Base-by-base conservation (phyloP, 2,329 filamentous ascomycete genomes). In the Fusarium verticillioides region DNA sequence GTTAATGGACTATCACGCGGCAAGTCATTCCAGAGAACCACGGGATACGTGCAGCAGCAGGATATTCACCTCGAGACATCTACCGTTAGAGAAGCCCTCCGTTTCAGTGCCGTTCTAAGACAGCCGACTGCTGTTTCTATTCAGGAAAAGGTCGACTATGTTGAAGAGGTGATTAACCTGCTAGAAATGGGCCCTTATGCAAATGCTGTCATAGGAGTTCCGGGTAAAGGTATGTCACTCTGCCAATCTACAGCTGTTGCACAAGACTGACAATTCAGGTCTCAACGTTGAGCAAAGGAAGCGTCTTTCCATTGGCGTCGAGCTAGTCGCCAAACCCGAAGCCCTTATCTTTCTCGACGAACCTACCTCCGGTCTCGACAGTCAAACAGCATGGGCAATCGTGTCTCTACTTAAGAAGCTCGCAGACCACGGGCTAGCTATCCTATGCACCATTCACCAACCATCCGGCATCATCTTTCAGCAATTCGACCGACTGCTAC, bases 41-140 rank as follows among this genome's bases (percentile, higher is more conserved):
- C 93, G 0, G 94, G 94, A 37, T 96, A 96, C 75, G 94, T 94
- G 21, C 93, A 96, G 79, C 94, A 97, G 80, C 93, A 96, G 78
- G 94, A 97, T 87, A 86, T 97, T 8, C 94, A 97, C 80, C 85
- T 95, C 30, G 86, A 90, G 28, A 96, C 94, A 0, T 90, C 91
- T 0, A 97, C 94, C 0, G 94, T 97, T 23, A 90, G 94, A 66
- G 94, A 97, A 82, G 93, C 94, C 10, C 86, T 97, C 30, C 89
- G 89, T 67, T 97, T 97, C 82, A 94, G 91, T 76, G 94, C 94
- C 16, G 80, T 94, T 11, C 90, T 97, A 26, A 91, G 94, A 70
- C 94, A 97, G 76, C 93, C 94, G 87, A 87, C 44, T 84, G 90
- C 49, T 86, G 91, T 18, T 84, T 91, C 8, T 2, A 86, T 86